Evolutionary conservation across 495 filamentous ascomycete genomes (phyloP), one percentile per base, ranked within the genome.

Genomic region (Neurospora hispaniola): DNA sequence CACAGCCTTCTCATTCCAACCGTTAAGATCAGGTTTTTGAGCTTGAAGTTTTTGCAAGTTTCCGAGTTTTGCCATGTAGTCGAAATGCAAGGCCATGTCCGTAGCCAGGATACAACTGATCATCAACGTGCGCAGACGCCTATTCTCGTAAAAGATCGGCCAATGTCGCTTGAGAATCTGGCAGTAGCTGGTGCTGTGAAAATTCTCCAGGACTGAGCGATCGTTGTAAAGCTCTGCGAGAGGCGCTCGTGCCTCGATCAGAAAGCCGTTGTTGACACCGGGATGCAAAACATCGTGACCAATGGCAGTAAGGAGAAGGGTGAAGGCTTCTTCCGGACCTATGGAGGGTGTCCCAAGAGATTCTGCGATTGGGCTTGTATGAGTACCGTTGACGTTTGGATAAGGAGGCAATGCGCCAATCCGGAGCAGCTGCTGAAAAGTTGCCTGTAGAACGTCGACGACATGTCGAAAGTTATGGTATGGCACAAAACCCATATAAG

Each of bases 381-480:
- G 27, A 72, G 66, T 7, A 16, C 46, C 75, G 69, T 73, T 79
- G 73, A 73, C 75, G 40, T 72, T 72, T 72, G 76, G 86, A 80
- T 92, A 93, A 4, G 89, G 86, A 18, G 94, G 92, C 68, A 97
- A 82, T 8, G 89, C 88, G 48, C 92, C 92, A 62, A 98, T 90
- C 62, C 88, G 88, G 70, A 98, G 84, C n/a, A 99, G 86, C 78
- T 97, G 97, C 82, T 91, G 90, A 81, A 98, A 99, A 46, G 92
- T 86, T 4, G 96, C 96, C 82, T 99, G 96, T 76, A 98, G 86
- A 46, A 99, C 96, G 84, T 99, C 96, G 70, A 96, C 89, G 8
- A 96, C 96, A 80, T 99, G 96, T 69, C 96, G 93, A 81, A 98
- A 99, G 80, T 99, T 99, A 83, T 99, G 96, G 78, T 98, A 99